Base-by-base conservation (phyloP, 2,329 filamentous ascomycete genomes). In the Fusarium sulawesiense region DNA sequence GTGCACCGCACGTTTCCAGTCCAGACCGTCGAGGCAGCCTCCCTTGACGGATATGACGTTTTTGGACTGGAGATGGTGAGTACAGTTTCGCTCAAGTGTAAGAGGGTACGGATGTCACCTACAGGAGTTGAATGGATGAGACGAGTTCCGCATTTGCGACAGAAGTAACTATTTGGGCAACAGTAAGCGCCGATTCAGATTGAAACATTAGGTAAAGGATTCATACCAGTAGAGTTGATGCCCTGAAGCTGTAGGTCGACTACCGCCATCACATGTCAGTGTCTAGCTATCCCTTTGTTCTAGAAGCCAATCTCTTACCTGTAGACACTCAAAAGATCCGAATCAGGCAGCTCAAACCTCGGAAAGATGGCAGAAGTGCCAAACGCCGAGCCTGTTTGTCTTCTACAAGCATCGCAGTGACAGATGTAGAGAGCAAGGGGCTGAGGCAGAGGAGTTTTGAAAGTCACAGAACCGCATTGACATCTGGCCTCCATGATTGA, bases 321-420 rank as follows among this genome's bases (percentile, higher is more conserved):
- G 70, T 89, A 89, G 68, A 85, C 86, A 60, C 84, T 85, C 69
- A 90, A 73, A 48, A 83, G 66, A 23, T 84, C 82, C 18, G 76
- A 79, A 40, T 79, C 77, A 0, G 89, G 87, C 29, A 92, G 79
- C 12, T 82, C 76, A 64, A 92, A 92, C n/a, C 83, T 83, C 2
- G 90, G 90, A 72, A 92, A 93, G 64, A 92, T 91, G 71, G 90
- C 90, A 37, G 88, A 90, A 32, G 89, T 87, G 29, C 90, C 90
- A 78, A 91, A 92, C 2, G 90, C 89, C 10, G 88, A 89, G 56
- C 87, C 83, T 30, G 88, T 88, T 80, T 92, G 90, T 60, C 86
- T 84, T 49, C 87, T 86, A 78, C 91, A 93, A 76, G 90, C 86
- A 58, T 83, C 79, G 78, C 91, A 93, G 80, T 92, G 91, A 80